Evolutionary conservation across 2,329 filamentous ascomycete genomes (phyloP), one percentile per base, ranked within the genome.

Genomic region (Aspergillus novofumigatus): DNA sequence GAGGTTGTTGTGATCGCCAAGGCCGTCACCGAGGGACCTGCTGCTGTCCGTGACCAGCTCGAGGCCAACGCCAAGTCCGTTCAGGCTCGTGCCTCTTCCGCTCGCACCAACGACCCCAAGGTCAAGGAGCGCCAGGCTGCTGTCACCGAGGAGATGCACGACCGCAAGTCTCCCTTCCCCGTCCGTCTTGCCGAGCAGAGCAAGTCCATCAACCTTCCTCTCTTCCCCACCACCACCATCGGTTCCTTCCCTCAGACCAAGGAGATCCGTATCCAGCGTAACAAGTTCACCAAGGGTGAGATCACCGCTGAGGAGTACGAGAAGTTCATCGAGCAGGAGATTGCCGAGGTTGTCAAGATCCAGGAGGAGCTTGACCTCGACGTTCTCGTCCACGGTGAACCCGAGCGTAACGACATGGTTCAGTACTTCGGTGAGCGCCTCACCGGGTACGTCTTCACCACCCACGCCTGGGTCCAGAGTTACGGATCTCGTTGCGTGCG

Each of bases 371-470:
- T 99, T 72, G 92, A 86, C 78, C 88, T 99, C 55, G 94, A 99
- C 70, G 94, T 99, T 77, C 91, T 90, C 75, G 94, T 99, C 65
- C 94, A 99, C 83, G 94, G 94, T 76, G 94, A 99, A 86, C 94
- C 94, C 59, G 94, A 99, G 87, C 92, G 94, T 78, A 99, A 99
- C 83, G 94, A 99, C 87, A 99, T 99, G 94, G 94, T 99, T 54
- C 94, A 99, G 81, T 99, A 97, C 88, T 99, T 99, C 71, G 94
- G 94, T 80, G 94, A 99, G 86, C 90, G 91, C 73, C 85, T 99
- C 63, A 86, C 95, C 72, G 94, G 94, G 73, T 99, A 97, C 78
- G 89, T 92, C 76, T 99, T 99, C 86, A 99, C 94, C 77, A 97
- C 93, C 77, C 90, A 97, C 82, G 94, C 91, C 69, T 99, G 94